Evolutionary conservation across 768 basidiomycete species (phyloP), one percentile per base, ranked within the genome.

Genomic region (Suillus bovinus): DNA sequence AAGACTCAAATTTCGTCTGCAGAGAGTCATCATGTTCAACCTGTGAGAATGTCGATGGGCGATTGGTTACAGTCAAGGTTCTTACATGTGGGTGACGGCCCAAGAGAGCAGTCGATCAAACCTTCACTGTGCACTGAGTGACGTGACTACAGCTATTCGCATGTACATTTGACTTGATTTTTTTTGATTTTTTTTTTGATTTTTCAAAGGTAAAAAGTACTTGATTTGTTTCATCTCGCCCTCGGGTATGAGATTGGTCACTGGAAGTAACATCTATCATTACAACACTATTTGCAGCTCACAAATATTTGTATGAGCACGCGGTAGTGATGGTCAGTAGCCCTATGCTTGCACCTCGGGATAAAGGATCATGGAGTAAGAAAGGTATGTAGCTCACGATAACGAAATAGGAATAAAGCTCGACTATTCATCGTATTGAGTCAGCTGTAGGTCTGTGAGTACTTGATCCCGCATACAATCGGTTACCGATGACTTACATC

Each of bases 401-500:
- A 59, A 14, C 58, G 24, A 31, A 59, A 56, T 29, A 59, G n/a
- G 14, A 60, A 38, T n/a, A 29, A 39, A 33, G 16, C 36, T 39
- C 53, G 5, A 41, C 70, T 64, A 85, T 66, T 86, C 85, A 68
- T 84, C 86, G 64, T 86, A 87, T 78, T 86, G 84, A 9, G 84
- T 87, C 61, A 87, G 79, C 86, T 86, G 65, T 36, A 58, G 36
- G 49, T 27, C 39, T 29, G 11, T 57, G 31, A 16, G 38, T 31
- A 55, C 20, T 42, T 33, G 27, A 47, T 60, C 24, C 52, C 44
- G 59, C 38, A 31, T 36, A 39, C 17, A 62, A 22, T 2, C 11
- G 24, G 52, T 52, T 36, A 62, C 47, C 8, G 9, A 58, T 10
- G 5, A 69, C 80, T 82, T 69, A 98, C 89, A 78, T 99, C 95